These are phyloP conservation scores for Globisporangium alternatum DNA, from an alignment of 352 stramenopile species.

Conservation along the genomic window DNA sequence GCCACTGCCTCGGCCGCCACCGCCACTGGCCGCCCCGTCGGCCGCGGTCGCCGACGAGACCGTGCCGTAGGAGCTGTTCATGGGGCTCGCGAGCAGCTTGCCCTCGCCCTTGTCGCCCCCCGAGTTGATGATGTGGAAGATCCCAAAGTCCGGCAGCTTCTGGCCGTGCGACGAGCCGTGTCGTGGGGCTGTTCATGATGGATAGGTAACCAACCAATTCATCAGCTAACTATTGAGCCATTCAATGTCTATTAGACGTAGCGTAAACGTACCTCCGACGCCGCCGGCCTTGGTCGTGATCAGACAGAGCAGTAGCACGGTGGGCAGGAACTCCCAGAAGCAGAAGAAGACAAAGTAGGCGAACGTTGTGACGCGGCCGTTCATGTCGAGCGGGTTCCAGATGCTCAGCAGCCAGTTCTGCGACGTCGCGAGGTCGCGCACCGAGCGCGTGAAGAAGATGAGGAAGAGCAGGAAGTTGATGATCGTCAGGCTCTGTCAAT, in stretches of 20 bases:
- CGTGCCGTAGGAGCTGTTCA: conserved; percentile 54
- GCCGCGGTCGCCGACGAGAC: conserved; percentile 33
- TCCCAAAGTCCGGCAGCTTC: conserved; percentile 79
- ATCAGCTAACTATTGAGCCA: not conserved
- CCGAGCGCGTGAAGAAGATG: conserved; percentile 80
- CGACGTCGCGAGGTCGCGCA: conserved; percentile 74
- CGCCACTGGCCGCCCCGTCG: conserved; percentile 13
- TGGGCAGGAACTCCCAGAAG: conserved; percentile 87
- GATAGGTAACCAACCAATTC: too few species aligned
- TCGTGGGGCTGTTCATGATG: conserved; percentile 43
- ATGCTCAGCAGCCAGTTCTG: conserved; percentile 86
- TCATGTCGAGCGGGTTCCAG: conserved; percentile 86
- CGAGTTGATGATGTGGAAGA: conserved; percentile 87
- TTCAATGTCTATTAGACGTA: too few species aligned
- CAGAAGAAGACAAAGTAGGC: conserved; percentile 84
- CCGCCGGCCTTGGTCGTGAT: conserved; percentile 81
- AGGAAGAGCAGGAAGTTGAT: conserved; percentile 78
- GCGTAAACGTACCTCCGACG: conserved; percentile 50
- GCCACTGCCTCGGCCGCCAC: not conserved
- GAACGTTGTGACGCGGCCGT: conserved; percentile 73
- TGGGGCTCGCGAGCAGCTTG: conserved; percentile 65
- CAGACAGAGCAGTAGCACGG: conserved; percentile 71
- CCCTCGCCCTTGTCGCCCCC: conserved; percentile 25
- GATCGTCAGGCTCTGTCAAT: conserved; percentile 59
- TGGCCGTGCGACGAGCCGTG: conserved; percentile 47